Conservation (phyloP, 805 yeast genomes). For the Yueomyces sinensis region DNA sequence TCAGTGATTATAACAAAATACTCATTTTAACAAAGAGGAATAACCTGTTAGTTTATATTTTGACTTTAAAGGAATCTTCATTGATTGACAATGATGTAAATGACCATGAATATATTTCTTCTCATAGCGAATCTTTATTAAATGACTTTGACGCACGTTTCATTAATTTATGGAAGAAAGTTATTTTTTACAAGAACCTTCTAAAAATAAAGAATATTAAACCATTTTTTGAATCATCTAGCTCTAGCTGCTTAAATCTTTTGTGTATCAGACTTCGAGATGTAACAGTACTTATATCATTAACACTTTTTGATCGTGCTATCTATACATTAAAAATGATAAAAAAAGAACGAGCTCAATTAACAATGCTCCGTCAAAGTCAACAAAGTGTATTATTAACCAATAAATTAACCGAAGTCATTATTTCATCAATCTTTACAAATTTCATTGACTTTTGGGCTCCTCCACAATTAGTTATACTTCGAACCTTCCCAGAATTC, state of each 20-base stretch:
- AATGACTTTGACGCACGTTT: slow-evolving; percentile 9
- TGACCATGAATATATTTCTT: slow-evolving; percentile 11
- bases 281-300: slow-evolving; percentile 18
- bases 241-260: too few species aligned
- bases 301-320: slow-evolving; percentile 13
- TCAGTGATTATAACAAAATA: slow-evolving; percentile 8
- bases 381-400: too few species aligned
- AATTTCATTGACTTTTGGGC: slow-evolving; percentile 43
- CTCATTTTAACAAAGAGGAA: slow-evolving; percentile 12
- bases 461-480: slow-evolving; percentile 40
- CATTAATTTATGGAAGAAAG: slow-evolving; percentile 15
- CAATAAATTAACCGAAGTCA: slow-evolving; percentile 10
- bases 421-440: slow-evolving; percentile 12
- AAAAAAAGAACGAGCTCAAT: too few species aligned
- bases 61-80: slow-evolving; percentile 13
- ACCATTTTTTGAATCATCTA: slow-evolving; percentile 13
- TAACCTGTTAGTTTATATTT: slow-evolving; percentile 11
- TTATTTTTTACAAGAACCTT: slow-evolving; percentile 16
- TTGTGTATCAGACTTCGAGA: slow-evolving; percentile 23
- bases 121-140: too few species aligned
- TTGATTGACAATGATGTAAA: slow-evolving; percentile 2
- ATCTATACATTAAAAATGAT: too few species aligned
- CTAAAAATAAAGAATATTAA: slow-evolving; percentile 10
- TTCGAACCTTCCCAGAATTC: slow-evolving; percentile 29
- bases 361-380: too few species aligned